Evolutionary conservation across 1,284 basidiomycete genomes (phyloP).

Genomic region (Boletus mariae): DNA sequence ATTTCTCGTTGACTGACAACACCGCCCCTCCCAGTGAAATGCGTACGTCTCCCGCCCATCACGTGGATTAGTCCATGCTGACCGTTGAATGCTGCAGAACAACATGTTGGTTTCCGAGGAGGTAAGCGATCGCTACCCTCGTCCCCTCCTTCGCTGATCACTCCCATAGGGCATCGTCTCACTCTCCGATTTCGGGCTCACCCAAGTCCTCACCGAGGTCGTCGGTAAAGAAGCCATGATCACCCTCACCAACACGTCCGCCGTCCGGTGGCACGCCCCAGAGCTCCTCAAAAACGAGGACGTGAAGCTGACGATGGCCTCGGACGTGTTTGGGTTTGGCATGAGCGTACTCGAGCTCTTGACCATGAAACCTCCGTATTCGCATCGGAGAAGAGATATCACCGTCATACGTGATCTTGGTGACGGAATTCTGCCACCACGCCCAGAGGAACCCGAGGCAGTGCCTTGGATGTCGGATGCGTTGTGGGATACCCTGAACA

Average conservation of each 20-base stretch:
- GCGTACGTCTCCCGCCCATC: constrained; percentile 39
- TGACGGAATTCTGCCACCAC: constrained; percentile 35
- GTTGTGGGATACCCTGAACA: constrained; percentile 42
- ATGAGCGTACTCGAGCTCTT: constrained; percentile 57
- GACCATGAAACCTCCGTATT: constrained; percentile 47
- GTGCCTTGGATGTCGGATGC: constrained; percentile 41
- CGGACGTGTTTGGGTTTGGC: constrained; percentile 54
- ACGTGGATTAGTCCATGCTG: background rate
- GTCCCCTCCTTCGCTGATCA: background rate
- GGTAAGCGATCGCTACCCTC: constrained; percentile 21
- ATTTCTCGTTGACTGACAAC: background rate
- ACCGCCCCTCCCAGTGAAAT: constrained; percentile 45
- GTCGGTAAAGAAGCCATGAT: constrained; percentile 42
- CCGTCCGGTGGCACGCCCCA: constrained; percentile 55
- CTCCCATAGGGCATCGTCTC: constrained; percentile 43
- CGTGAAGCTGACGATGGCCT: constrained; percentile 38
- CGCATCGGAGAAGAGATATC: constrained; percentile 44
- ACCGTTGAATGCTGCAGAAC: constrained; percentile 33
- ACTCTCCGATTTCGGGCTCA: constrained; percentile 60
- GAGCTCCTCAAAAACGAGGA: constrained; percentile 46
- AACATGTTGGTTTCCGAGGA: constrained; percentile 50
- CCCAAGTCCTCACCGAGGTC: constrained; percentile 54
- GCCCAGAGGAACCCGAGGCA: constrained; percentile 35
- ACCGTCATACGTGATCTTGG: constrained; percentile 45
- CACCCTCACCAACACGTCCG: constrained; percentile 42